phyloP scores from a whole-genome alignment of 148 eudicot species.

The Hydrangea macrophylla region DNA sequence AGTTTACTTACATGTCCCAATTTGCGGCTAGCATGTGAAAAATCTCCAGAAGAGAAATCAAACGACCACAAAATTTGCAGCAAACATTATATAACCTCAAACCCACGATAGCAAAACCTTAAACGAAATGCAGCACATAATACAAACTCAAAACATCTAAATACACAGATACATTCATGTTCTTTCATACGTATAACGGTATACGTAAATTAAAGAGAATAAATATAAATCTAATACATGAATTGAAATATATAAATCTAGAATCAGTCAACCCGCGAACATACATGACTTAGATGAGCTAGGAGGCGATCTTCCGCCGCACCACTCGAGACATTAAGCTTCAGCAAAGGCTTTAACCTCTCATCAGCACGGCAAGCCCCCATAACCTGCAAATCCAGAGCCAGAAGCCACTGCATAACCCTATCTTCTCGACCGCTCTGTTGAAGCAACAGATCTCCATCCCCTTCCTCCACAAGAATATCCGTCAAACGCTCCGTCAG shows the following conservation, averaged over 20 bases:
- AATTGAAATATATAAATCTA: not conserved
- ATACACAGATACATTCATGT: too few species aligned
- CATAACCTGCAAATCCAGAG: constrained; percentile 75
- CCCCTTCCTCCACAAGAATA: constrained; percentile 41
- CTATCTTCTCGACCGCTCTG: constrained; percentile 46
- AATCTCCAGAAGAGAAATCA: too few species aligned
- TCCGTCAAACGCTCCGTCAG: constrained; percentile 49
- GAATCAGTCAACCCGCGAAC: not conserved
- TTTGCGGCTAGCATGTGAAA: too few species aligned
- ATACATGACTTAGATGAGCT: constrained; percentile 78
- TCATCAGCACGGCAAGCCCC: constrained; percentile 94
- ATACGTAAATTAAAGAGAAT: too few species aligned
- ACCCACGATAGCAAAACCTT: too few species aligned
- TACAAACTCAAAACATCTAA: too few species aligned
- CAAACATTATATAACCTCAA: too few species aligned
- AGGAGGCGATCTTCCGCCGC: constrained; percentile 78
- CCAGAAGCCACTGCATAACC: constrained; percentile 64
- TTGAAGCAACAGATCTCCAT: constrained; percentile 64
- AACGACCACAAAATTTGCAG: too few species aligned
- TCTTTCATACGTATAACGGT: too few species aligned
- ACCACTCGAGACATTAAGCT: constrained; percentile 54
- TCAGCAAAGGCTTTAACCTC: constrained; percentile 81
- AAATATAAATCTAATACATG: too few species aligned
- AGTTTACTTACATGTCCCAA: too few species aligned
- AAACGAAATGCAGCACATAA: too few species aligned